Evolutionary conservation across 176 grass and related monocot species (phyloP).

Genomic region (Lolium perenne): DNA sequence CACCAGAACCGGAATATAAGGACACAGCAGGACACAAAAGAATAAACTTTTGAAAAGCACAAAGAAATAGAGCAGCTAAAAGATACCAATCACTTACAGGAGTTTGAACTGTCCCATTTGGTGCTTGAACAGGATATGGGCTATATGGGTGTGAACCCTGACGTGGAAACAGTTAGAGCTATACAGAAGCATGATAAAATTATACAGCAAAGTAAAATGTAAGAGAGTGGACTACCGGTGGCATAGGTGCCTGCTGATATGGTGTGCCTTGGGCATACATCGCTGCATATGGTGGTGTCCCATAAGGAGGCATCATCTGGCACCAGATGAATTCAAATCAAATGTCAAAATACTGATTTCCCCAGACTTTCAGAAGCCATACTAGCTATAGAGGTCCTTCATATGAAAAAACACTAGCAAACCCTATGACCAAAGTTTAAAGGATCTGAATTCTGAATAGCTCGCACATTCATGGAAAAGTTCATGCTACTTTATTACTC

Average conservation of each 20-base stretch:
- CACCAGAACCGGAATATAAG: background rate
- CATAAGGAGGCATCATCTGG: slow-evolving; percentile 67
- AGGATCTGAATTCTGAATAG: slow-evolving; percentile 27
- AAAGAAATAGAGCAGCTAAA: slow-evolving; percentile 32
- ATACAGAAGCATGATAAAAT: slow-evolving; percentile 34
- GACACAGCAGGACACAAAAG: background rate
- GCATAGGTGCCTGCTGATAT: slow-evolving; percentile 58
- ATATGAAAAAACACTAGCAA: slow-evolving; percentile 37
- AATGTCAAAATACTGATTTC: slow-evolving; percentile 43
- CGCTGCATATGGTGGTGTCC: slow-evolving; percentile 59
- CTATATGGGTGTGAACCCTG: slow-evolving; percentile 67
- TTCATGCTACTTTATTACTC: slow-evolving; percentile 34
- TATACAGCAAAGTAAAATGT: slow-evolving; percentile 25
- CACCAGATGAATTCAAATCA: slow-evolving; percentile 39
- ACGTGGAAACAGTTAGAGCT: slow-evolving; percentile 11
- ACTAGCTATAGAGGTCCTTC: slow-evolving; percentile 27
- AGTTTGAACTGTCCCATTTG: slow-evolving; percentile 62
- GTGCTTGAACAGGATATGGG: slow-evolving; percentile 57
- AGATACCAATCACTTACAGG: slow-evolving; percentile 55
- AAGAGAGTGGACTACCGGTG: slow-evolving; percentile 48
- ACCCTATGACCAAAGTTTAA: slow-evolving; percentile 18
- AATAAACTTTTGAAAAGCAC: slow-evolving; percentile 11
- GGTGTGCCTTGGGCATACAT: slow-evolving; percentile 68
- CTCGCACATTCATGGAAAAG: background rate
- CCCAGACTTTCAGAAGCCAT: slow-evolving; percentile 19